Percentiles rank a stretch among this genome's conserved stretches.
Evolutionary conservation across 208 protist genomes (phyloP).

Genomic region (Willaertia magna): DNA sequence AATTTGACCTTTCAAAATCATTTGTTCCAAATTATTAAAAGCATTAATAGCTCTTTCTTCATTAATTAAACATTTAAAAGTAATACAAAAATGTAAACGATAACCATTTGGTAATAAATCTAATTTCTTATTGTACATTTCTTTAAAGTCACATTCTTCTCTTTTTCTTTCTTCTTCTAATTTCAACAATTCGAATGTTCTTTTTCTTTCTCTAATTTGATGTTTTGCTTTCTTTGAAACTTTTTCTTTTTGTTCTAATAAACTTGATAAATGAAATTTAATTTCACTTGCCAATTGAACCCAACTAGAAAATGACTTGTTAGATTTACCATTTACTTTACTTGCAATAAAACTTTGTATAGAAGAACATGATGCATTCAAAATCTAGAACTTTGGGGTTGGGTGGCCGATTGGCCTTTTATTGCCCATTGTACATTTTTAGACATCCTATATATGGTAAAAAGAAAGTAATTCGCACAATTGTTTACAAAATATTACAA

Average conservation of each 20-base stretch:
- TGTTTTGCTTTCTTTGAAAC: not conserved
- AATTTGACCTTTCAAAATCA: no score
- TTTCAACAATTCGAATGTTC: no score
- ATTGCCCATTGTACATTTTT: no score
- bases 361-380: no score
- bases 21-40: not conserved
- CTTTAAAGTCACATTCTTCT: not conserved
- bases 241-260: not conserved
- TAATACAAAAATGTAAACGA: not conserved
- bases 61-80: not conserved
- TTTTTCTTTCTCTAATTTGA: not conserved
- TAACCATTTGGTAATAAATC: not conserved
- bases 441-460: no score
- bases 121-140: not conserved
- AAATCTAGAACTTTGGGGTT: no score
- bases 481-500: no score
- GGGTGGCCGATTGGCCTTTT: no score
- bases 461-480: no score
- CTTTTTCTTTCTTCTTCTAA: not conserved
- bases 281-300: not conserved
- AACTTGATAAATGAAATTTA: not conserved
- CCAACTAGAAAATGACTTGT: no score
- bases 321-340: no score
- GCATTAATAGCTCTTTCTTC: not conserved
- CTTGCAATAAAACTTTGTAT: no score